Evolutionary conservation across 2,329 filamentous ascomycete species (phyloP).

Genomic region (Calonectria honghensis): DNA sequence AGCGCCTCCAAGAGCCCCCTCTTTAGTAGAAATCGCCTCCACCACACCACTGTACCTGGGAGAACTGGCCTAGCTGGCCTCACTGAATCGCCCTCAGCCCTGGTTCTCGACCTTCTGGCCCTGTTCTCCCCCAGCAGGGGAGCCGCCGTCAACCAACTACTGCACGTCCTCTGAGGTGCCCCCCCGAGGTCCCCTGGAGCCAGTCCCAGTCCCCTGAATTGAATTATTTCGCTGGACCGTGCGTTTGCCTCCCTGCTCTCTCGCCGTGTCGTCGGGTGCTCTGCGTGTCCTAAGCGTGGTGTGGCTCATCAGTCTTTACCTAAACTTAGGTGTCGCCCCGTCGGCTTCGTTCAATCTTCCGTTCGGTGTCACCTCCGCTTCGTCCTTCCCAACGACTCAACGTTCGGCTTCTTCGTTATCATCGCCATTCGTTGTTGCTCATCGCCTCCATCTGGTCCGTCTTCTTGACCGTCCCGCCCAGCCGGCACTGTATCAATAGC

Average conservation of each 20-base stretch:
- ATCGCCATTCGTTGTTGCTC: constrained; percentile 36
- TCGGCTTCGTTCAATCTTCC: constrained; percentile 53
- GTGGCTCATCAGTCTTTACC: constrained; percentile 42
- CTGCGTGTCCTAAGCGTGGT: constrained; percentile 42
- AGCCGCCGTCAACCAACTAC: constrained; percentile 35
- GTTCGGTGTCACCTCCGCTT: constrained; percentile 50
- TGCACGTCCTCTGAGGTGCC: constrained; percentile 39
- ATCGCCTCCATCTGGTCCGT: constrained; percentile 35
- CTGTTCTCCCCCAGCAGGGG: constrained; percentile 24
- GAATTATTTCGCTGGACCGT: constrained; percentile 48
- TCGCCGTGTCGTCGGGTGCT: constrained; percentile 49
- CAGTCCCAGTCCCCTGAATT: constrained; percentile 46
- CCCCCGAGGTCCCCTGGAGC: constrained; percentile 44
- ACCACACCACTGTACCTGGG: constrained; percentile 27
- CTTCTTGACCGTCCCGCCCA: constrained; percentile 40
- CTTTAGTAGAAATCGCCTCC: constrained; percentile 25
- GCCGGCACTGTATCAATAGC: constrained; percentile 47
- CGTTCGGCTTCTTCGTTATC: constrained; percentile 42
- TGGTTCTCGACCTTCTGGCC: constrained; percentile 26
- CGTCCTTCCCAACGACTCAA: constrained; percentile 45
- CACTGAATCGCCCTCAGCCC: constrained; percentile 33
- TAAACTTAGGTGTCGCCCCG: constrained; percentile 41
- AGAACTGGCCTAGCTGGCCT: constrained; percentile 33
- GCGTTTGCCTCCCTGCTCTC: constrained; percentile 50
- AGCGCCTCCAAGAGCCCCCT: constrained; percentile 35